Conservation (phyloP, 805 yeast species). For the Debaryomyces tyrocola region DNA sequence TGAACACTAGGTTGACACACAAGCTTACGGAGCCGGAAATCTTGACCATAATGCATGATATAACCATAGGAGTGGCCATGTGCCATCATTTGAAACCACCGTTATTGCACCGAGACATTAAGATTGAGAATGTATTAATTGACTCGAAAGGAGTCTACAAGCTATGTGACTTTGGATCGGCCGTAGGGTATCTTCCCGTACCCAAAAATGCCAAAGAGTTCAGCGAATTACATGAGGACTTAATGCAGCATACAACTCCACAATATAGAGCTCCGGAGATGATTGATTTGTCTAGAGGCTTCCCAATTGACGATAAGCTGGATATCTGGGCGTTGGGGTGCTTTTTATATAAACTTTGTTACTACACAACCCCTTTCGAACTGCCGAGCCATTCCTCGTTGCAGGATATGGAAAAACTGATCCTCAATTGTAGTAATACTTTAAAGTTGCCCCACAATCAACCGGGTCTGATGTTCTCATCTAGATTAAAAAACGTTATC, state of each 20-base stretch:
- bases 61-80: conserved; percentile 72
- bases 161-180: conserved; percentile 82
- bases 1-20: conserved; percentile 69
- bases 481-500: conserved; percentile 63
- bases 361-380: conserved; percentile 83
- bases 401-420: conserved; percentile 55
- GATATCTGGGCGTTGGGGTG: conserved; percentile 88
- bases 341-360: conserved; percentile 73
- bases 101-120: conserved; percentile 74
- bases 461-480: conserved; percentile 50
- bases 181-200: conserved; percentile 61
- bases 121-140: conserved; percentile 76
- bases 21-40: conserved; percentile 70
- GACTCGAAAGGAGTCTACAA: conserved; percentile 60
- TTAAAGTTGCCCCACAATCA: conserved; percentile 48
- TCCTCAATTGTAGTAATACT: conserved; percentile 54
- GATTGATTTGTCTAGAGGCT: conserved; percentile 68
- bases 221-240: conserved; percentile 60
- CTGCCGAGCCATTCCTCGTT: conserved; percentile 35
- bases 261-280: conserved; percentile 85
- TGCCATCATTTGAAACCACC: conserved; percentile 76
- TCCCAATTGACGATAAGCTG: conserved; percentile 76
- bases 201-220: conserved; percentile 65
- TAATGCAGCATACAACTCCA: conserved; percentile 79
- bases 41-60: conserved; percentile 64